A percentile compares a stretch with the other conserved stretches of the same genome.
These are phyloP conservation scores for Daldinia decipiens DNA, from an alignment of 495 filamentous ascomycete genomes.

Conservation along the genomic window DNA sequence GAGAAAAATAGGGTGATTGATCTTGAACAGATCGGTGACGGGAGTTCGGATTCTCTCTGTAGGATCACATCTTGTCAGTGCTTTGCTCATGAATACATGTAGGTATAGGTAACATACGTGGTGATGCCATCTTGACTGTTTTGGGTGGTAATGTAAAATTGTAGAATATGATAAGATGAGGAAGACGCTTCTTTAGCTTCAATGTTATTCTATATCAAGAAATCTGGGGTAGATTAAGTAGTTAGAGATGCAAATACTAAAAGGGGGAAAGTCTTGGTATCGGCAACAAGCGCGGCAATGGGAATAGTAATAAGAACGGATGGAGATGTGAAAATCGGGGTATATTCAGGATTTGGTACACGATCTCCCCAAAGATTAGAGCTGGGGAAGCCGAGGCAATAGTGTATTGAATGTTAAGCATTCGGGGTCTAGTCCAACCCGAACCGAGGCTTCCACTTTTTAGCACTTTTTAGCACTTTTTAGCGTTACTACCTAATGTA, in stretches of 20 bases:
- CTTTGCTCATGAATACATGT: not conserved
- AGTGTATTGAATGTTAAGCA: not conserved
- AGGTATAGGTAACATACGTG: conserved; percentile 67
- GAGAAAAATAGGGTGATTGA: conserved; percentile 94
- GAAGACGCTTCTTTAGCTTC: not conserved
- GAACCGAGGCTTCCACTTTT: conserved; percentile 23
- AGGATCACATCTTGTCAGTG: conserved; percentile 38
- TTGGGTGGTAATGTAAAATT: conserved; percentile 3
- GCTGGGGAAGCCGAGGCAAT: conserved; percentile 43
- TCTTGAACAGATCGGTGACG: conserved; percentile 93
- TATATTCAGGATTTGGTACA: not conserved
- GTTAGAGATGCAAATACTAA: conserved; percentile 1
- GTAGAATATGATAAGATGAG: not conserved
- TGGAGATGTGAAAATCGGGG: conserved; percentile 1
- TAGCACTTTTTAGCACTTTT: too few relatives aligned
- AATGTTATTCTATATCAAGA: conserved; percentile 2
- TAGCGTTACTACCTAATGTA: not conserved
- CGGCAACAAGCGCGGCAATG: conserved; percentile 30
- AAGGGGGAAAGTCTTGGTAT: not conserved
- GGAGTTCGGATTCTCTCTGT: conserved; percentile 87
- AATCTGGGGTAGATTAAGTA: conserved; percentile 37
- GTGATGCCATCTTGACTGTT: conserved; percentile 75
- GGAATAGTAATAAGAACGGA: conserved; percentile 1
- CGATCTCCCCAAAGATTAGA: not conserved
- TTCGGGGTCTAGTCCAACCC: conserved; percentile 13